Evolutionary conservation across 768 basidiomycete genomes (phyloP), one percentile per base, ranked within the genome.

Genomic region (Boletus patriciae): DNA sequence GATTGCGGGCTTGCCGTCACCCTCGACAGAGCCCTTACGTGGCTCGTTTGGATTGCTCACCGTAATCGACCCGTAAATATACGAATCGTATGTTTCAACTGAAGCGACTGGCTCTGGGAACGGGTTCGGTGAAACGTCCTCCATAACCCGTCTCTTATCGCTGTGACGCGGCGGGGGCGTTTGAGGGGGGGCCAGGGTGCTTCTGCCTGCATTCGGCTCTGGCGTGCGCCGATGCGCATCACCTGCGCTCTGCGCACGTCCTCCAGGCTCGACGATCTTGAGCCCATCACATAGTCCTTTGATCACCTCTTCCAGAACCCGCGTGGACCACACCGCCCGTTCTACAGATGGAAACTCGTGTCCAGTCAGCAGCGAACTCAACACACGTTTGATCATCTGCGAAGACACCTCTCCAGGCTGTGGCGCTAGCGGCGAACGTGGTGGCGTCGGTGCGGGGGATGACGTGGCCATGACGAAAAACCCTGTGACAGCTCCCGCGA

Each of bases 401-500:
- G 76, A 73, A 6, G 87, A 77, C 36, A 94, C 84, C 67, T 87
- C 81, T 1, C 86, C 87, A 2, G 79, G 71, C 67, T 79, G 78
- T 37, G 81, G 81, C 1, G 76, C 80, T 21, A 82, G 74, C 48
- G 80, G 77, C 29, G 76, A 77, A n/a, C 70, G 67, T 31, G 66
- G 37, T 42, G 46, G 42, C 44, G 19, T 36, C 34, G 62, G 58
- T 38, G 59, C 59, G 31, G 74, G 64, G 29, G 68, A 61, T 46
- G 78, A 76, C 61, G 79, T 74, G 31, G 82, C 78, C 61, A 90
- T 63, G n/a, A 83, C 82, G 69, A 98, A 98, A 76, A 99, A 99
- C 0, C 91, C 96, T 3, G 94, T 98, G 16, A 96, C 83, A 2
- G 91, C 89, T 3, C 95, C 94, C 36, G 87, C 82, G 44, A 89